phyloP scores from a whole-genome alignment of 441 rosid species.

The Erodium chrysanthum region DNA sequence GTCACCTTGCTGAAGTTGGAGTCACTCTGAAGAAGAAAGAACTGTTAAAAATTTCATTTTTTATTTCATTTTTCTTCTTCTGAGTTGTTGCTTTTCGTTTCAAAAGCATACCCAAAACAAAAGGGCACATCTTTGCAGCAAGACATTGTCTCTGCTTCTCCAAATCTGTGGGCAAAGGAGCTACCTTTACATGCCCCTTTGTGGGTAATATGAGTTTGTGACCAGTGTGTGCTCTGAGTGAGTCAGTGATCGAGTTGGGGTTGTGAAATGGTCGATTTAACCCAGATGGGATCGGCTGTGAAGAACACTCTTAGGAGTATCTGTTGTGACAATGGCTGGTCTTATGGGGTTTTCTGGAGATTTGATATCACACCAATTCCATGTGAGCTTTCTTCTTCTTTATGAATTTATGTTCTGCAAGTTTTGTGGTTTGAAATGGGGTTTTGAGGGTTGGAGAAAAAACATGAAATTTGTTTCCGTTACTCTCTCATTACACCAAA shows the following conservation, averaged over 20 bases:
- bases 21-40: not conserved
- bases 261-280: slow-evolving; percentile 31
- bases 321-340: slow-evolving; percentile 78
- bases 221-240: slow-evolving; percentile 14
- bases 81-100: not conserved
- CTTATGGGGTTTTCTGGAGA: slow-evolving; percentile 68
- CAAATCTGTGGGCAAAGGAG: not conserved
- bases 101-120: slow-evolving; percentile 3
- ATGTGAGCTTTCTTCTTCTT: slow-evolving; percentile 37
- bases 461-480: not conserved
- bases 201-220: slow-evolving; percentile 14
- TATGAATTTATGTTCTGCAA: no score
- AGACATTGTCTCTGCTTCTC: not conserved
- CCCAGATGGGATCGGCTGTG: slow-evolving; percentile 8
- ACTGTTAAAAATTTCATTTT: not conserved
- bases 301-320: slow-evolving; percentile 50
- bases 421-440: not conserved
- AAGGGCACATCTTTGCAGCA: not conserved
- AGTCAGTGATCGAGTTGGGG: slow-evolving; percentile 20
- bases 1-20: not conserved
- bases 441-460: not conserved
- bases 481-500: not conserved
- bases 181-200: not conserved
- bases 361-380: slow-evolving; percentile 52
- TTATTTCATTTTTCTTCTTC: not conserved